Percentiles rank a stretch among this genome's conserved stretches.
Evolutionary conservation across 768 basidiomycete genomes (phyloP).

Genomic region (Hypsizygus marmoreus): DNA sequence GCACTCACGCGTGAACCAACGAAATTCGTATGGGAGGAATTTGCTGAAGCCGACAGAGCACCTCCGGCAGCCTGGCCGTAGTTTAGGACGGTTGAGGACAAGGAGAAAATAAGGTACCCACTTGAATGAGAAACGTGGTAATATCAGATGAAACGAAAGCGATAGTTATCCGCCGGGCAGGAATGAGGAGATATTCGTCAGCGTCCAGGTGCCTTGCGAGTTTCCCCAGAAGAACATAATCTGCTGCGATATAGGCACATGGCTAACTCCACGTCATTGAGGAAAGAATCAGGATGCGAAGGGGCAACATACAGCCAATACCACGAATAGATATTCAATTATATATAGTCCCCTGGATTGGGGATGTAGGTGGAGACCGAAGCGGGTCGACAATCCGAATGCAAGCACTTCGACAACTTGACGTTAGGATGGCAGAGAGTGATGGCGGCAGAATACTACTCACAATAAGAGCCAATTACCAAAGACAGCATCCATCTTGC

Average conservation of each 20-base stretch:
- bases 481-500: constrained; percentile 63
- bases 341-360: constrained; percentile 57
- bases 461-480: constrained; percentile 61
- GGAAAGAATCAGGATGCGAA: background rate
- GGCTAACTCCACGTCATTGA: constrained; percentile 41
- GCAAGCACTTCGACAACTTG: constrained; percentile 46
- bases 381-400: constrained; percentile 56
- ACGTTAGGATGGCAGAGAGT: background rate
- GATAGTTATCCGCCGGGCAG: constrained; percentile 49
- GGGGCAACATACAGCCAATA: constrained; percentile 49
- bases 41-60: constrained; percentile 43
- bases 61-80: constrained; percentile 47
- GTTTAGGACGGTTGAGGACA: too few relatives aligned
- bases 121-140: constrained; percentile 68
- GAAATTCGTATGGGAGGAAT: constrained; percentile 25
- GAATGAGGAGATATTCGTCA: constrained; percentile 50
- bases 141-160: constrained; percentile 67
- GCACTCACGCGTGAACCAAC: constrained; percentile 37
- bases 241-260: constrained; percentile 73
- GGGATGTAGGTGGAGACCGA: constrained; percentile 53
- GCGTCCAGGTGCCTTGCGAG: constrained; percentile 52
- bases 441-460: constrained; percentile 17
- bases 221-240: constrained; percentile 67
- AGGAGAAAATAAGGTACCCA: constrained; percentile 16
- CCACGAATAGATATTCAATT: constrained; percentile 58